Evolutionary conservation across 2,329 filamentous ascomycete genomes (phyloP).

Genomic region (Aspergillus thermomutatus): DNA sequence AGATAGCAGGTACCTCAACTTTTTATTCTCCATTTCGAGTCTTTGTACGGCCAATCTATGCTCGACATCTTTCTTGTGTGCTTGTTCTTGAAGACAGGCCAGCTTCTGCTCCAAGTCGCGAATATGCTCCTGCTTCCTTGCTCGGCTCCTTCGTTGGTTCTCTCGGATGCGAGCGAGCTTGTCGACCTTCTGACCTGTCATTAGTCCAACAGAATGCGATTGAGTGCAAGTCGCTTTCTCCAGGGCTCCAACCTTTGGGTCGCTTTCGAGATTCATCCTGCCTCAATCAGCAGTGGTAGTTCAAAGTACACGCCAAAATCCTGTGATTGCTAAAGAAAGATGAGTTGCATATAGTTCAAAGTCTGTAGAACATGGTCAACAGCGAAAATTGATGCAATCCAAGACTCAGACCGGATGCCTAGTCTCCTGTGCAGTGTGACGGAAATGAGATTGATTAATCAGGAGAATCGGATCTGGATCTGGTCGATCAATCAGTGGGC

Average conservation of each 20-base stretch:
- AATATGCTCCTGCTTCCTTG: conserved; percentile 33
- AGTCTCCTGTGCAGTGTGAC: not conserved
- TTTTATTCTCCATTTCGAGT: conserved; percentile 32
- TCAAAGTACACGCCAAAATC: not conserved
- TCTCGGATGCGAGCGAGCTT: conserved; percentile 41
- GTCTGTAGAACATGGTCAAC: not conserved
- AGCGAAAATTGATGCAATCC: not conserved
- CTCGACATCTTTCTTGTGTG: conserved; percentile 30
- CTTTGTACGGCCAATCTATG: conserved; percentile 32
- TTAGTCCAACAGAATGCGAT: not conserved
- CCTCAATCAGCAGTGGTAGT: not conserved
- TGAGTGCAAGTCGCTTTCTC: not conserved
- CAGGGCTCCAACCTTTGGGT: conserved; percentile 11
- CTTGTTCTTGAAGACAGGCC: conserved; percentile 23
- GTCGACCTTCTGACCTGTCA: conserved; percentile 19
- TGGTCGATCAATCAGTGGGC: not conserved
- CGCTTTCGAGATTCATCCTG: not conserved
- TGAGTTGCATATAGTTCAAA: not conserved
- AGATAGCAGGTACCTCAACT: conserved; percentile 24
- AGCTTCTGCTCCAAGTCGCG: conserved; percentile 36
- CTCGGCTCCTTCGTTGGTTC: conserved; percentile 38
- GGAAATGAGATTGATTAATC: not conserved
- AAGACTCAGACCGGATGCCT: too few species aligned
- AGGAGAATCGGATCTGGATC: not conserved
- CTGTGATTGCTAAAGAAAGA: not conserved